Conservation (phyloP, 768 basidiomycete genomes). For the Clitopilus passeckerianus region DNA sequence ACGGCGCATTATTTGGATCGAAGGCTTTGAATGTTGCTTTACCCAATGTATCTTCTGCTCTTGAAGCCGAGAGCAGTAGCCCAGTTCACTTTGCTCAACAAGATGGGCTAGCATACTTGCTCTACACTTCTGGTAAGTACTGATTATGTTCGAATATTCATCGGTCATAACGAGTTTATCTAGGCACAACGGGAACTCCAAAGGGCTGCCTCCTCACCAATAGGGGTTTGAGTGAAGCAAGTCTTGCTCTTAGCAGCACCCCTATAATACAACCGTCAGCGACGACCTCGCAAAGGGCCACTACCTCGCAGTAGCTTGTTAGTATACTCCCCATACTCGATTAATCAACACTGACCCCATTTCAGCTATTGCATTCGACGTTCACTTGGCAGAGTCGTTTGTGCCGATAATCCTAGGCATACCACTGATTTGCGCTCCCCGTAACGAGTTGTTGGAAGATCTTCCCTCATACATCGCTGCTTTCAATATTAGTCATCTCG, state of each 20-base stretch:
- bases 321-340: neutral
- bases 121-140: conserved; percentile 43
- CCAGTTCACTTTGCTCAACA: conserved; percentile 22
- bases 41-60: conserved; percentile 16
- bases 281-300: conserved; percentile 19
- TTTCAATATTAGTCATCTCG: conserved; percentile 41
- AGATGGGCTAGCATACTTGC: conserved; percentile 33
- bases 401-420: conserved; percentile 38
- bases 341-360: conserved; percentile 1
- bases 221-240: conserved; percentile 23
- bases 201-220: conserved; percentile 43
- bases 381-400: conserved; percentile 42
- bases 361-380: conserved; percentile 47
- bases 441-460: conserved; percentile 38
- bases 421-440: conserved; percentile 35
- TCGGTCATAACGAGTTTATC: neutral
- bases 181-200: conserved; percentile 47
- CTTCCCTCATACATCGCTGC: conserved; percentile 30
- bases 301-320: conserved; percentile 41
- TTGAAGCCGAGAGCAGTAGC: conserved; percentile 20
- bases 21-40: conserved; percentile 20
- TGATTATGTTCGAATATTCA: neutral
- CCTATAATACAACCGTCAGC: conserved; percentile 21
- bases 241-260: conserved; percentile 26
- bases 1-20: conserved; percentile 16